Base-by-base conservation (phyloP, 75 land plant genomes). In the Larix kaempferi region DNA sequence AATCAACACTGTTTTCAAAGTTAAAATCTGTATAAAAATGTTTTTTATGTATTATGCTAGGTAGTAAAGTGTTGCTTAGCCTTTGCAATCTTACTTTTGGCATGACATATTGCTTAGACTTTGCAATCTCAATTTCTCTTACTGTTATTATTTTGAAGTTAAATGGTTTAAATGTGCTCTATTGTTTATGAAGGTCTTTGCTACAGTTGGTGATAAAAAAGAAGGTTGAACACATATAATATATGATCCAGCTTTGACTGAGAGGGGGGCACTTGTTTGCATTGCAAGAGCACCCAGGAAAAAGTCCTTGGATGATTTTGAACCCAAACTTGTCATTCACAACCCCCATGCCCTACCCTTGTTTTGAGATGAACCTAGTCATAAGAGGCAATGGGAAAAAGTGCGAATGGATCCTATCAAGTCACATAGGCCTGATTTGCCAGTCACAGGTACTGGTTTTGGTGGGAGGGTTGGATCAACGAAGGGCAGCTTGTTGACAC, bases 321-420 rank as follows among this genome's bases (percentile, higher is more conserved):
- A 98, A 82, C 90, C 81, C 26, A 83, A 83, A 67, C 98, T 94
- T 71, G 96, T 95, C 25, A 90, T 98, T 79, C 98, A 94, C 59
- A 96, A 98, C 76, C 99, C 99, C 52, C 99, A 98, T 86, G 98
- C 99, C 57, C 81, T 98, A 1, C 99, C 99, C 21, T 71, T 98
- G 63, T 95, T 98, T 73, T 83, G 98, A 85, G 99, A 98, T 79
- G 90, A 88, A 59, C 98, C 99, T 27, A 95, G 95, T 73, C 86
- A 95, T 19, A 98, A 98, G 80, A 89, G 99, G 11, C 98, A 93
- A 74, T 77, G 98, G 8, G 98, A 98, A 80, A 98, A 98, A 56
- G 88, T 83, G 58, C 82, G 97, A 49, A 93, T 84, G 78, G 99
- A 98, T 74, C 99, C 99, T 35, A 13, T 91, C 10, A 98, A 95